phyloP scores from a whole-genome alignment of 257 asterid genomes.

The Haberlea rhodopensis region DNA sequence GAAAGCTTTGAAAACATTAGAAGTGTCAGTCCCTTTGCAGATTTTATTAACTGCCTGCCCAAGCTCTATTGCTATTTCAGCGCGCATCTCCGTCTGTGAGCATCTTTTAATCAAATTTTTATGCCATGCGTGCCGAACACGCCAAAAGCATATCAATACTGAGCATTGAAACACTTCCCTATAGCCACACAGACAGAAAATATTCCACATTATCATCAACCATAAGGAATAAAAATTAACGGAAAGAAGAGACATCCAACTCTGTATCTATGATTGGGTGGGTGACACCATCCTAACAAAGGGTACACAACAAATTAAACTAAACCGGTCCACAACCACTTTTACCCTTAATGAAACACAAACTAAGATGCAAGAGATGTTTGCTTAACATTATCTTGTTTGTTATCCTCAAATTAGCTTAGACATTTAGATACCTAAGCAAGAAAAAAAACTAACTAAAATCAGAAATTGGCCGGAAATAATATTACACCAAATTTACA shows the following conservation, averaged over 20 bases:
- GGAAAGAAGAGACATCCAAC: neutral
- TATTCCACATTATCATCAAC: slow-evolving; percentile 25
- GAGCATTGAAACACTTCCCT: slow-evolving; percentile 92
- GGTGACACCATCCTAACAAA: slow-evolving; percentile 5
- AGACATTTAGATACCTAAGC: neutral
- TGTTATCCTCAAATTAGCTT: slow-evolving; percentile 12
- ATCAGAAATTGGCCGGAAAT: neutral
- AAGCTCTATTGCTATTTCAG: slow-evolving; percentile 55
- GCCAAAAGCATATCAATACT: slow-evolving; percentile 85
- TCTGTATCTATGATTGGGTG: slow-evolving; percentile 14
- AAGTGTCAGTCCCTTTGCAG: slow-evolving; percentile 53
- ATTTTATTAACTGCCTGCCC: slow-evolving; percentile 50
- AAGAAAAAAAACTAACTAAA: neutral
- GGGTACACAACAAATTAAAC: slow-evolving; percentile 12
- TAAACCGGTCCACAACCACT: neutral
- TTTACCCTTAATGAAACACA: slow-evolving; percentile 6
- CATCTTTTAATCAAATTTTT: slow-evolving; percentile 70
- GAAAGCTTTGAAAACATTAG: slow-evolving; percentile 47
- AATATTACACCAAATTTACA: slow-evolving; percentile 2
- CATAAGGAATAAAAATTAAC: slow-evolving; percentile 10
- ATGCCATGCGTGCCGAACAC: slow-evolving; percentile 94
- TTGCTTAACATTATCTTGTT: slow-evolving; percentile 4
- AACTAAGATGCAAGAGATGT: slow-evolving; percentile 15
- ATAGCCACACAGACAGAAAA: slow-evolving; percentile 20
- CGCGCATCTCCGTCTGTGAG: slow-evolving; percentile 48